Conservation (phyloP, 2,329 filamentous ascomycete genomes). For the Periconia macrospinosa region DNA sequence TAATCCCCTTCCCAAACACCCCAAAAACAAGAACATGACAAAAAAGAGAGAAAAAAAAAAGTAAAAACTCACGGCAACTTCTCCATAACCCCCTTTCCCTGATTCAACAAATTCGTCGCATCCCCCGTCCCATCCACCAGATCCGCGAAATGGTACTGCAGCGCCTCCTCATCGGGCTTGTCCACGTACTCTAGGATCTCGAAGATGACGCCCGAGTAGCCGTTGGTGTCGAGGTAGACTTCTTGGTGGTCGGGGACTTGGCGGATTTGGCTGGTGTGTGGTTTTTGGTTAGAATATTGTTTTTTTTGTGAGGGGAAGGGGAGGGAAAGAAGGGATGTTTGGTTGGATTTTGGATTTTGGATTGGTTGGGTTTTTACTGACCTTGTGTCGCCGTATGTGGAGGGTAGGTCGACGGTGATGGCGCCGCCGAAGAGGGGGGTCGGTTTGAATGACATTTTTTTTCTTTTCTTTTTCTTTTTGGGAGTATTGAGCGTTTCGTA, state of each 20-base stretch:
- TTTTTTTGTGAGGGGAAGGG: conserved; percentile 11
- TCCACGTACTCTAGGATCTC: conserved; percentile 85
- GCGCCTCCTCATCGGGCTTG: conserved; percentile 68
- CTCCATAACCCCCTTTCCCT: conserved; percentile 28
- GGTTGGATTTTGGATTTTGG: too few species aligned
- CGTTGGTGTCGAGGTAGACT: conserved; percentile 81
- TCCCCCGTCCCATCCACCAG: conserved; percentile 45
- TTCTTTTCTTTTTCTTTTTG: too few species aligned
- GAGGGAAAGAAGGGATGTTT: conserved; percentile 6
- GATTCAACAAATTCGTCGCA: conserved; percentile 37
- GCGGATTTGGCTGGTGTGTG: conserved; percentile 63
- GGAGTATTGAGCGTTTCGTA: too few species aligned
- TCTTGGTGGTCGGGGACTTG: conserved; percentile 88
- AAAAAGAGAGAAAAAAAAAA: neutral
- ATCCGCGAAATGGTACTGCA: conserved; percentile 54
- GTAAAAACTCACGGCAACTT: conserved; percentile 41
- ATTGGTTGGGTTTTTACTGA: conserved; percentile 47
- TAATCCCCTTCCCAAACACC: too few species aligned
- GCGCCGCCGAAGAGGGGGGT: conserved; percentile 73
- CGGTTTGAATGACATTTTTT: conserved; percentile 58
- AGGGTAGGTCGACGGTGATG: conserved; percentile 68
- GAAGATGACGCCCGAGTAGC: conserved; percentile 84
- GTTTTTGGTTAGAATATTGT: conserved; percentile 7
- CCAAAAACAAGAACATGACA: neutral
- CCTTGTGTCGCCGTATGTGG: conserved; percentile 73